Base-by-base conservation (phyloP, 164 flowering plant genomes). In the Magnolia changhungtana region DNA sequence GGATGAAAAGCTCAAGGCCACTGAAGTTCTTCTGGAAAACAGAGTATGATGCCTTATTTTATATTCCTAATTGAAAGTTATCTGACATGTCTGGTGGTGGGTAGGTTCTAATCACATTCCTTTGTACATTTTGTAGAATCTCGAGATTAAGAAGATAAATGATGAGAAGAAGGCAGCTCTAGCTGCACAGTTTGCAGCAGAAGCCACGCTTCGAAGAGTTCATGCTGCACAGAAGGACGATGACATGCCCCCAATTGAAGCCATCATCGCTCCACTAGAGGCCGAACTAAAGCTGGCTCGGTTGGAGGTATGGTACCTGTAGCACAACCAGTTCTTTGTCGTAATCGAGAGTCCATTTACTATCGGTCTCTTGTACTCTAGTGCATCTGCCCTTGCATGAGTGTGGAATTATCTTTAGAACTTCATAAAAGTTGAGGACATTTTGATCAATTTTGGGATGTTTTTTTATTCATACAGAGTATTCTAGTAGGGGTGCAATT, bases 171-270 rank as follows among this genome's bases (percentile, higher is more conserved):
- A 86, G 79, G 87, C 88, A 27, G 83, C 92, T 29, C 58, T 89
- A 79, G 89, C 95, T 72, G 95, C 93, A 49, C 95, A 91, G 81
- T 91, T 87, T 85, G 95, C 95, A 66, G 95, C 95, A n/a, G 95
- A 91, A 85, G 92, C 93, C 63, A 88, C 91, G 1, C 91, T 91
- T 75, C 76, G 95, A 74, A 87, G 95, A 76, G 95, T 91, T 4
- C 95, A 91, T 81, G 95, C 90, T 45, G 95, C 95, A 7, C 95
- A 91, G 45, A 91, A 89, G 75, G 95, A 91, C 76, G 95, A 91
- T 79, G 92, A 91, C 50, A 87, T 91, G 95, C 95, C 95, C 61
- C 95, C 95, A 1, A 91, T 91, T 82, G 95, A 91, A 81, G 95
- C 95, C 50, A 91, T 91, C 74, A 84, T 91, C 21, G 77, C 95